Evolutionary conservation across 163 green algal genomes (phyloP).

Genomic region (Chlamydomonas reinhardtii): DNA sequence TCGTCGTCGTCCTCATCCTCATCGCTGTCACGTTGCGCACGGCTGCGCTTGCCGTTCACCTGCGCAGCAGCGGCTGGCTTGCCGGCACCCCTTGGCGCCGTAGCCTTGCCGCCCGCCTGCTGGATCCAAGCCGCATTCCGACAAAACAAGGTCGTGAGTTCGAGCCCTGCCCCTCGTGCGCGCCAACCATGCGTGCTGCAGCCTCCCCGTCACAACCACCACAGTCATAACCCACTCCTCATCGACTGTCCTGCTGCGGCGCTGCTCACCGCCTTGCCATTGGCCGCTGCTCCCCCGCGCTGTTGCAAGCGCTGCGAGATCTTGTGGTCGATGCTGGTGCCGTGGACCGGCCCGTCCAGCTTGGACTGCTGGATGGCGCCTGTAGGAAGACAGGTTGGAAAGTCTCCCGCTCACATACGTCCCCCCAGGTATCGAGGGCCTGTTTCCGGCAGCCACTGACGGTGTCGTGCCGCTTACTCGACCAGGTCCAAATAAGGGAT

Average conservation of each 20-base stretch:
- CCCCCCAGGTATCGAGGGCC: too few species aligned
- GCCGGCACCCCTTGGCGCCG: background rate
- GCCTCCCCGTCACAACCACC: too few species aligned
- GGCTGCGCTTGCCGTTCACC: slow-evolving; percentile 29
- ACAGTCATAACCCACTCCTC: too few species aligned
- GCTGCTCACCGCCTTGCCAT: background rate
- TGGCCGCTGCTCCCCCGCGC: background rate
- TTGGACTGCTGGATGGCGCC: slow-evolving; percentile 71
- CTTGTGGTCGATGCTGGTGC: slow-evolving; percentile 84
- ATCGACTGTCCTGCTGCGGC: too few species aligned
- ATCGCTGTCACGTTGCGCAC: background rate
- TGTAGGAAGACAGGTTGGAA: slow-evolving; percentile 27
- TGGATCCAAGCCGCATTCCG: background rate
- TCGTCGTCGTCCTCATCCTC: slow-evolving; percentile 36
- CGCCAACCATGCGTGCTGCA: too few species aligned
- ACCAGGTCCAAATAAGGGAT: too few species aligned
- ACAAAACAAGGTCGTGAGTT: too few species aligned
- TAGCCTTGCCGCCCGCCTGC: background rate
- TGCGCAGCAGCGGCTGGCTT: background rate
- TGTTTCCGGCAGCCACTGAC: too few species aligned
- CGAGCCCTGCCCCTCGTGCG: too few species aligned
- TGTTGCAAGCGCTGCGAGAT: slow-evolving; percentile 71
- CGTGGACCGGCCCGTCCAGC: slow-evolving; percentile 45
- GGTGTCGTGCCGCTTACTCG: too few species aligned
- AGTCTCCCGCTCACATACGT: too few species aligned